These are phyloP conservation scores for Xylaria sp. DNA, from an alignment of 2,329 filamentous ascomycete genomes.

Conservation along the genomic window DNA sequence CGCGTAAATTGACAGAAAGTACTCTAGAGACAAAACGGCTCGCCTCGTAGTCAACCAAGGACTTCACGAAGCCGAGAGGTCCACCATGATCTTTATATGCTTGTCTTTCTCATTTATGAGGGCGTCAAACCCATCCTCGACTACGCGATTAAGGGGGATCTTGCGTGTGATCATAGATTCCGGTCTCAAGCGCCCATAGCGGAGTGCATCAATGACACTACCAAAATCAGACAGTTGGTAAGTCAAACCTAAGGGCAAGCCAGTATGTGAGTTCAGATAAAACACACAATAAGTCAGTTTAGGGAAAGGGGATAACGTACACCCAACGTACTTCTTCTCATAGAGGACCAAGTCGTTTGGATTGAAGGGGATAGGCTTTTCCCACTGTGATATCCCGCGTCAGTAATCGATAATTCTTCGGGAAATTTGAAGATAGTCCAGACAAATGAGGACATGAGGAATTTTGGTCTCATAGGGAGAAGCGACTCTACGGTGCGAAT, in stretches of 20 bases:
- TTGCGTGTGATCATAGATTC: conserved; percentile 65
- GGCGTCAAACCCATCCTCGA: conserved; percentile 61
- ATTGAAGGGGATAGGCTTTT: conserved; percentile 57
- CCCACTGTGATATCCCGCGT: conserved; percentile 49
- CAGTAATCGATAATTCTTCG: background rate
- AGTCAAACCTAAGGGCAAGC: conserved; percentile 39
- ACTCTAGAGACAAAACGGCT: no score
- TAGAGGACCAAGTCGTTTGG: conserved; percentile 59
- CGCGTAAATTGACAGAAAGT: no score
- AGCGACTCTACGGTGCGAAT: no score
- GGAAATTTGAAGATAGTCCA: background rate
- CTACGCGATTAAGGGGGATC: conserved; percentile 60
- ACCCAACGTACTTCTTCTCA: conserved; percentile 57
- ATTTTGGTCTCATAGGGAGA: no score
- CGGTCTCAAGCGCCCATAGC: conserved; percentile 55
- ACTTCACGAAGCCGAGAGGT: conserved; percentile 35
- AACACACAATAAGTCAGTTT: background rate
- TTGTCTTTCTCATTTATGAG: conserved; percentile 65
- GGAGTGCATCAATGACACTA: conserved; percentile 60
- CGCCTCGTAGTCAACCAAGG: background rate
- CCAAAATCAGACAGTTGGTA: conserved; percentile 54
- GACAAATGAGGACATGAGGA: background rate
- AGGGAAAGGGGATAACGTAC: conserved; percentile 13
- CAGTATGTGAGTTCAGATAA: conserved; percentile 8
- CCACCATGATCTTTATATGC: conserved; percentile 67